Evolutionary conservation across 129 eudicot genomes (phyloP), one percentile per base, ranked within the genome.

Genomic region (Lactuca sativa): DNA sequence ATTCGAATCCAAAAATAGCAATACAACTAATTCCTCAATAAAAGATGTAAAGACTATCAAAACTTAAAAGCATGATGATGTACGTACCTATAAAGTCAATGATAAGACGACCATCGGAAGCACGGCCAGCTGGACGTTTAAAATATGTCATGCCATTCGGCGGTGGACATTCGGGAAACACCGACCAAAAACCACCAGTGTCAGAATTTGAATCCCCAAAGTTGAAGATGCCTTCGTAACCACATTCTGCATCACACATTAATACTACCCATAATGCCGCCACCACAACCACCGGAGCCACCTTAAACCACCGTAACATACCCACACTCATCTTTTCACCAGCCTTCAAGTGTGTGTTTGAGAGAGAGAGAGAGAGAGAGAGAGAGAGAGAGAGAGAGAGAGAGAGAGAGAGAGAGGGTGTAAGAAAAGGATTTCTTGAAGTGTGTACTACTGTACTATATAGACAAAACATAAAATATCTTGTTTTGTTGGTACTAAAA

Each of bases 121-220:
- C 90, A 18, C 98, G 83, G 5, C 98, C 98, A 9, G 67, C 79
- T 0, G 98, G 98, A 41, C 66, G 81, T 59, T 93, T 86, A 82
- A 93, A 93, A 77, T 79, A 93, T 7, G 98, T 93, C 92, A 93
- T 89, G 18, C 98, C 98, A 77, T 73, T 58, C 2, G 98, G 98
- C 12, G 74, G 77, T 14, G 64, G 47, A 25, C 82, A 78, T 15
- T 85, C 72, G 3, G 98, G 98, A 70, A 93, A 93, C 9, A 92
- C 97, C n/a, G 88, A 88, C 81, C 79, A 93, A 59, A 93, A 93
- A 21, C 98, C 98, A 11, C 98, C 97, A 0, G 98, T 93, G 55
- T 93, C 98, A 0, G 98, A 71, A 62, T 93, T 93, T 6, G 98
- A 93, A 78, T 93, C 96, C 0, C 98, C 98, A 34, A 93, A 93